phyloP scores from a whole-genome alignment of 2,329 filamentous ascomycete genomes.

The Exophiala dermatitidis region DNA sequence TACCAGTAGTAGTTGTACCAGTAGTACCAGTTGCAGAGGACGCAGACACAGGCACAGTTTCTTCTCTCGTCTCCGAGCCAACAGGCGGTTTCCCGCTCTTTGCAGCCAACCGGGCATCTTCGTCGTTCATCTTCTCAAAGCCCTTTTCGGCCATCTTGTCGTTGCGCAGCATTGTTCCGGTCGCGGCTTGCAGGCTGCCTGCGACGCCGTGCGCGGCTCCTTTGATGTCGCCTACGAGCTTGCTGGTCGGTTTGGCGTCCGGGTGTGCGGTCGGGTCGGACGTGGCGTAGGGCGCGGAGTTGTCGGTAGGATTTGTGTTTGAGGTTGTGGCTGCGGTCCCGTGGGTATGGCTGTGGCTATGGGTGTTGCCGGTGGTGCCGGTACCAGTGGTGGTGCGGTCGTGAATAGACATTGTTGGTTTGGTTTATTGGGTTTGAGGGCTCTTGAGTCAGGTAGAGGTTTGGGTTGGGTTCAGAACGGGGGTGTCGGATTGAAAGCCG shows the following conservation, averaged over 20 bases:
- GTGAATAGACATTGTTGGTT: too few relatives aligned
- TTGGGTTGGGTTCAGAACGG: neutral
- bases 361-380: neutral
- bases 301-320: conserved; percentile 16
- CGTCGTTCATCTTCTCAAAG: conserved; percentile 24
- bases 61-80: conserved; percentile 13
- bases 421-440: neutral
- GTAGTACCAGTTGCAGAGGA: too few relatives aligned
- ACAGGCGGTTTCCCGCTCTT: conserved; percentile 22
- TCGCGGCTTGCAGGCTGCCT: conserved; percentile 19
- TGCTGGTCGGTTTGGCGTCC: conserved; percentile 11
- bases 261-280: conserved; percentile 14
- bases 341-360: neutral
- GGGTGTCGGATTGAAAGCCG: too few relatives aligned
- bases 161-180: conserved; percentile 18
- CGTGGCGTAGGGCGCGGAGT: conserved; percentile 10
- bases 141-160: conserved; percentile 22
- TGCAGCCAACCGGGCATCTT: conserved; percentile 20
- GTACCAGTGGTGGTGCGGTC: neutral
- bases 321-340: neutral
- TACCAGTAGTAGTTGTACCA: too few relatives aligned
- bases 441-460: neutral
- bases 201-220: conserved; percentile 20
- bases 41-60: neutral
- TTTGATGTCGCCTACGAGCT: conserved; percentile 20